A percentile compares a stretch with the other conserved stretches of the same genome.
Evolutionary conservation across 1,139 yeast species (phyloP).

Genomic region (Yamadazyma sp.): DNA sequence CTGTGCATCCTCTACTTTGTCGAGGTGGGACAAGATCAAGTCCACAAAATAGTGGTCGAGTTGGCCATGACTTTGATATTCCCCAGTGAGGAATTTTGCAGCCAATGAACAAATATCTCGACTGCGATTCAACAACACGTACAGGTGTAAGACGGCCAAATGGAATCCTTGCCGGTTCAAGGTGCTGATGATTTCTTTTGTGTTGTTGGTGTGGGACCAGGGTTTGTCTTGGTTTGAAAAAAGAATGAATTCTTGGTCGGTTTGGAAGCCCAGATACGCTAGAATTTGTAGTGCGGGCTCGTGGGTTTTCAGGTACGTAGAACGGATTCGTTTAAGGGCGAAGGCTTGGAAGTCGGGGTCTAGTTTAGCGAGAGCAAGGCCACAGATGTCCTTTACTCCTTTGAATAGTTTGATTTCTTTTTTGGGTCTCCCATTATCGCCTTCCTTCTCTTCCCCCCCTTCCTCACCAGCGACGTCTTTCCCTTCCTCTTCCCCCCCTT

Average conservation of each 20-base stretch:
- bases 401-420: too few relatives aligned
- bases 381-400: constrained; percentile 6
- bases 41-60: constrained; percentile 12
- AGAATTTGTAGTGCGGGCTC: constrained; percentile 8
- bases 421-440: too few relatives aligned
- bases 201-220: constrained; percentile 12
- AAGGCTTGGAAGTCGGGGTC: constrained; percentile 9
- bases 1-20: constrained; percentile 21
- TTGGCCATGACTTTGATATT: constrained; percentile 5
- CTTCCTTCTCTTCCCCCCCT: too few relatives aligned
- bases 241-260: constrained; percentile 13
- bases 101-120: constrained; percentile 17
- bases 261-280: constrained; percentile 12
- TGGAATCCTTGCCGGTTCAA: constrained; percentile 8
- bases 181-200: constrained; percentile 6
- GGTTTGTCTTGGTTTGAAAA: constrained; percentile 13
- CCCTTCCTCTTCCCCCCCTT: too few relatives aligned
- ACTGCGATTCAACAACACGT: constrained; percentile 11
- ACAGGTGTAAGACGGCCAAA: constrained; percentile 14
- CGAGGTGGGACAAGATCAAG: constrained; percentile 16
- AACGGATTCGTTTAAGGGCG: constrained; percentile 10
- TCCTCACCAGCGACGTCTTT: too few relatives aligned
- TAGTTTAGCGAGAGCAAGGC: constrained; percentile 6
- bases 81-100: constrained; percentile 12
- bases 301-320: constrained; percentile 9